Conservation (phyloP, 495 filamentous ascomycete species). For the Hypoxylon cercidicola region DNA sequence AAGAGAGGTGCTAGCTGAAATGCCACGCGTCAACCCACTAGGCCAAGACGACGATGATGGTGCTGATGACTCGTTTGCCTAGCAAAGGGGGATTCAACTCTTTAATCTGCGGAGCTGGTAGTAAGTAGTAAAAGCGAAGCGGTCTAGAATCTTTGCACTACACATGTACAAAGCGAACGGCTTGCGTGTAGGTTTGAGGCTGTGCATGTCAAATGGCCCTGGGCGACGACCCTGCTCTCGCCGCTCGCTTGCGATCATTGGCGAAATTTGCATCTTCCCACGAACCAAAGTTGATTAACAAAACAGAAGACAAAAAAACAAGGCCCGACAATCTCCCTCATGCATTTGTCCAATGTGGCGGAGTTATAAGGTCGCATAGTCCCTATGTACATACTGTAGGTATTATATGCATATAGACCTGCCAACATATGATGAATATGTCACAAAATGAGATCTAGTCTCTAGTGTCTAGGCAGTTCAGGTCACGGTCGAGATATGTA, state of each 20-base stretch:
- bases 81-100: slow-evolving; percentile 11
- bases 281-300: slow-evolving; percentile 2
- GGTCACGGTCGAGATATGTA: too few species aligned
- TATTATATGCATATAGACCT: too few species aligned
- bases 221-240: slow-evolving; percentile 19
- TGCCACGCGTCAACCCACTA: slow-evolving; percentile 32
- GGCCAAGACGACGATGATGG: slow-evolving; percentile 20
- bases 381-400: too few species aligned
- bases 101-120: neutral
- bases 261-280: neutral
- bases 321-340: slow-evolving; percentile 14
- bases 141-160: slow-evolving; percentile 18
- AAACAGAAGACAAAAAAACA: slow-evolving; percentile 2
- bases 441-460: too few species aligned
- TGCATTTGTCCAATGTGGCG: too few species aligned
- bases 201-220: slow-evolving; percentile 36
- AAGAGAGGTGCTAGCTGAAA: slow-evolving; percentile 10
- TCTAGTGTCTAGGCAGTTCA: too few species aligned
- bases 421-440: too few species aligned
- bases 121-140: neutral
- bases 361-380: too few species aligned
- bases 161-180: slow-evolving; percentile 21
- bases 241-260: neutral
- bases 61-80: slow-evolving; percentile 21
- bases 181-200: slow-evolving; percentile 40